phyloP scores from a whole-genome alignment of 768 basidiomycete genomes.

The Tremella mesenterica region DNA sequence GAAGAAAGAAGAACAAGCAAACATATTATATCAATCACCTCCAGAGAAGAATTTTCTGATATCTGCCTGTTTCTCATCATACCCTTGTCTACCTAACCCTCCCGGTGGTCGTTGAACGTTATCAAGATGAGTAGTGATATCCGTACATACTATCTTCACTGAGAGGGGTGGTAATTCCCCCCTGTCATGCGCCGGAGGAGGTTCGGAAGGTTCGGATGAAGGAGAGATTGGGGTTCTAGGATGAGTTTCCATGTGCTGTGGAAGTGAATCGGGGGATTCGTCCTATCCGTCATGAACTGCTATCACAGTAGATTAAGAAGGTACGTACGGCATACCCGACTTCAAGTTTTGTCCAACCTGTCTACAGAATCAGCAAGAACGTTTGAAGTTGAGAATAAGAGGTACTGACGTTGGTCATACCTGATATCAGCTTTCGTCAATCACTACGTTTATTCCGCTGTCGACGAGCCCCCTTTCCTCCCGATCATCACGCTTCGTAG shows the following conservation, averaged over 20 bases:
- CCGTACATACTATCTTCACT: constrained; percentile 37
- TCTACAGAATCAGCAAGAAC: constrained; percentile 16
- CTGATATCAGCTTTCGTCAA: constrained; percentile 6
- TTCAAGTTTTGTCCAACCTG: constrained; percentile 41
- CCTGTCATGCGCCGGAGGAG: constrained; percentile 6
- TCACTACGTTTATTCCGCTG: too few species aligned
- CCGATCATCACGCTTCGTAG: too few species aligned
- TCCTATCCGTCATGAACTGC: too few species aligned
- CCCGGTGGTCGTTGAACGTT: constrained; percentile 58
- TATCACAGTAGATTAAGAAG: neutral
- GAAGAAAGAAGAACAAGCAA: too few species aligned
- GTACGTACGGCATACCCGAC: constrained; percentile 32
- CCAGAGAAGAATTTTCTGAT: constrained; percentile 77
- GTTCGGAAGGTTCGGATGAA: constrained; percentile 19
- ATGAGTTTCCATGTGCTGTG: constrained; percentile 16
- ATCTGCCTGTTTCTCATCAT: constrained; percentile 67
- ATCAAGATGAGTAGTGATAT: constrained; percentile 44
- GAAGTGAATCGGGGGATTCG: constrained; percentile 11
- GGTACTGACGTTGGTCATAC: constrained; percentile 40
- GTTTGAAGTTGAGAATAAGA: neutral
- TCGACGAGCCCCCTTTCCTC: too few species aligned
- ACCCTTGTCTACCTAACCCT: constrained; percentile 61
- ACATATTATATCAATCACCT: too few species aligned
- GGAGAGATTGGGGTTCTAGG: constrained; percentile 22
- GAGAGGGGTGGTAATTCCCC: constrained; percentile 7